phyloP scores from a whole-genome alignment of 257 asterid genomes.

The Marsdenia floribunda region DNA sequence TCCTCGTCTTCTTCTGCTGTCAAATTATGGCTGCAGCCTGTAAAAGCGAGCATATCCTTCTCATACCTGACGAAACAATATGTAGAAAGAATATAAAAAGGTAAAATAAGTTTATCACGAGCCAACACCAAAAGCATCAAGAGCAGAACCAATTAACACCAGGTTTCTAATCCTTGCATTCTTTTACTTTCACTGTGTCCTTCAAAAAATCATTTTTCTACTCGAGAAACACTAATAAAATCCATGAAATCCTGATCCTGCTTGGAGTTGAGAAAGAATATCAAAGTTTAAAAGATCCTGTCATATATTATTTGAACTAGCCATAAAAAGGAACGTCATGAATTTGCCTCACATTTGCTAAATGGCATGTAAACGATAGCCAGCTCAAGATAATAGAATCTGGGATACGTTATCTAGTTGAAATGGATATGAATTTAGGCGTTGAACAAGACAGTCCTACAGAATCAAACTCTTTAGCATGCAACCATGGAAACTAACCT shows the following conservation, averaged over 20 bases:
- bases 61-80: slow-evolving; percentile 62
- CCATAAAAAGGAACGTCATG: neutral
- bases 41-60: slow-evolving; percentile 98
- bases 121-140: neutral
- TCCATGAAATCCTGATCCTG: neutral
- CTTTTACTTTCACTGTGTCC: neutral
- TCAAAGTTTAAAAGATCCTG: neutral
- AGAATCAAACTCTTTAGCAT: slow-evolving; percentile 1
- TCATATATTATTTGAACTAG: neutral
- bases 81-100: slow-evolving; percentile 3
- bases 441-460: neutral
- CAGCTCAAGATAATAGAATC: neutral
- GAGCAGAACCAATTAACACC: slow-evolving; percentile 4
- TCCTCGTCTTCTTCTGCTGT: slow-evolving; percentile 78
- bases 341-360: neutral
- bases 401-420: neutral
- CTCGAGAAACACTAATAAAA: neutral
- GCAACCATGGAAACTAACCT: slow-evolving; percentile 43
- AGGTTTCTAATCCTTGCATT: neutral
- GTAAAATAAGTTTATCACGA: neutral
- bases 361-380: neutral
- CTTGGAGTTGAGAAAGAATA: slow-evolving; percentile 4
- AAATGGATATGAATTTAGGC: neutral
- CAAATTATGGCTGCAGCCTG: slow-evolving; percentile 93
- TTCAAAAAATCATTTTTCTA: neutral